Conservation (phyloP, 768 basidiomycete species). For the Psilocybe tampanensis region DNA sequence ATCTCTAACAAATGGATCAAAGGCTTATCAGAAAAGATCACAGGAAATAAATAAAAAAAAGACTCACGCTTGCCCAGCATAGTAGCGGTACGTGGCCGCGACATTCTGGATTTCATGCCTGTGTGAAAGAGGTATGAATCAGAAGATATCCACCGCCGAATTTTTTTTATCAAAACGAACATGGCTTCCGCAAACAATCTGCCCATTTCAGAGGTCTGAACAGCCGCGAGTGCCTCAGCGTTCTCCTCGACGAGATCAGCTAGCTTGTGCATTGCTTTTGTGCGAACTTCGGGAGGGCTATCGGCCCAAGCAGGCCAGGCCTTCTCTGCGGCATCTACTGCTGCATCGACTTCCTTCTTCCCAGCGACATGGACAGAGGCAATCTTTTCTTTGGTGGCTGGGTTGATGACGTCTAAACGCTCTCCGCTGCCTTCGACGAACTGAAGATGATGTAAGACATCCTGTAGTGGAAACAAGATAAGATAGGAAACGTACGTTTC, state of each 20-base stretch:
- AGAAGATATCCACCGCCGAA: too few relatives aligned
- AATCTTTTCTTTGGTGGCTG: constrained; percentile 3
- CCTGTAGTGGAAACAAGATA: background rate
- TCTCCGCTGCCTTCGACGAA: constrained; percentile 4
- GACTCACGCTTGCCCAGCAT: constrained; percentile 2
- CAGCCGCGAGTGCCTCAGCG: constrained; percentile 30
- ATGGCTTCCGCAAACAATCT: background rate
- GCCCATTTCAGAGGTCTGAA: constrained; percentile 56
- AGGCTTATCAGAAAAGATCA: background rate
- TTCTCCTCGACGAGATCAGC: constrained; percentile 31
- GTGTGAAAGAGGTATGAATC: background rate
- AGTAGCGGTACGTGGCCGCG: background rate
- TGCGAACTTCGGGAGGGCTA: constrained; percentile 16
- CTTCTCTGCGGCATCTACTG: constrained; percentile 7
- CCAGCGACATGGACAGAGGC: constrained; percentile 6
- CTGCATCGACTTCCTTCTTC: constrained; percentile 3
- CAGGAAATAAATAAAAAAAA: background rate
- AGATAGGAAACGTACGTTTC: background rate
- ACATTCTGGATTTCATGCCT: constrained; percentile 17
- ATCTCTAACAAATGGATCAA: background rate
- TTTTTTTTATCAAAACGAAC: too few relatives aligned
- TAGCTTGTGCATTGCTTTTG: constrained; percentile 31
- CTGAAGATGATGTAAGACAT: background rate
- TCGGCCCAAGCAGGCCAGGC: constrained; percentile 9
- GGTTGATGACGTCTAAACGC: background rate